Conservation (phyloP, 768 basidiomycete species). For the Antrodiella citrinella region DNA sequence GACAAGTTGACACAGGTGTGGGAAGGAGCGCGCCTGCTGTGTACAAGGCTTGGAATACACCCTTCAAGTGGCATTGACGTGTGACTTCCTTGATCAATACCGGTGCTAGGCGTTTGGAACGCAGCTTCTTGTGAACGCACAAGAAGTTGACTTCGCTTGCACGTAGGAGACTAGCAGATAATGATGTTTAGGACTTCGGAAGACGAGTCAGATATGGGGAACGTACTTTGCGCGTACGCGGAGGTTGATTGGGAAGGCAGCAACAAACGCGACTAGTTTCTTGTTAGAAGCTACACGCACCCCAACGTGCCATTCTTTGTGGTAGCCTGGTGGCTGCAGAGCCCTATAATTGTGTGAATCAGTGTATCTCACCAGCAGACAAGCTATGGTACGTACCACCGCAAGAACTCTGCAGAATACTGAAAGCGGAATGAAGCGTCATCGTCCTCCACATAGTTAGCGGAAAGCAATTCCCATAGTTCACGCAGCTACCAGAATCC, state of each 20-base stretch:
- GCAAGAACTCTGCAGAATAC: slow-evolving; percentile 89
- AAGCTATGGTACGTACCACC: slow-evolving; percentile 53
- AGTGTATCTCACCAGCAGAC: background rate
- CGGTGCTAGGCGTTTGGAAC: slow-evolving; percentile 90
- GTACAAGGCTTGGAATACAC: slow-evolving; percentile 95
- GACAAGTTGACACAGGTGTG: slow-evolving; percentile 83
- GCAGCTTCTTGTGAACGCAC: slow-evolving; percentile 94
- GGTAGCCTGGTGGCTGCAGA: slow-evolving; percentile 86
- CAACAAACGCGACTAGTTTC: slow-evolving; percentile 95
- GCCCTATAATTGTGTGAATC: slow-evolving; percentile 53
- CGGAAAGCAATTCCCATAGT: slow-evolving; percentile 83
- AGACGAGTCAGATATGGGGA: background rate
- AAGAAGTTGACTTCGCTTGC: slow-evolving; percentile 95
- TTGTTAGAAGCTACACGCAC: slow-evolving; percentile 86
- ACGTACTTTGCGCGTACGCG: slow-evolving; percentile 79
- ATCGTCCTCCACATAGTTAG: slow-evolving; percentile 95
- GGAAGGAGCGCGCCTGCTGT: slow-evolving; percentile 92
- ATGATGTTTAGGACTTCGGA: no score
- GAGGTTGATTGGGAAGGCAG: slow-evolving; percentile 80
- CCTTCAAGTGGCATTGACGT: slow-evolving; percentile 79
- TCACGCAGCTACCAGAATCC: slow-evolving; percentile 61
- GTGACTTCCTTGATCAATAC: slow-evolving; percentile 98
- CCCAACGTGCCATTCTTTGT: slow-evolving; percentile 92
- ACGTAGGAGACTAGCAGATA: slow-evolving; percentile 49
- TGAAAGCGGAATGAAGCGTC: slow-evolving; percentile 95